phyloP scores from a whole-genome alignment of 108 stramenopile species.

The Discostella stelligeroides region DNA sequence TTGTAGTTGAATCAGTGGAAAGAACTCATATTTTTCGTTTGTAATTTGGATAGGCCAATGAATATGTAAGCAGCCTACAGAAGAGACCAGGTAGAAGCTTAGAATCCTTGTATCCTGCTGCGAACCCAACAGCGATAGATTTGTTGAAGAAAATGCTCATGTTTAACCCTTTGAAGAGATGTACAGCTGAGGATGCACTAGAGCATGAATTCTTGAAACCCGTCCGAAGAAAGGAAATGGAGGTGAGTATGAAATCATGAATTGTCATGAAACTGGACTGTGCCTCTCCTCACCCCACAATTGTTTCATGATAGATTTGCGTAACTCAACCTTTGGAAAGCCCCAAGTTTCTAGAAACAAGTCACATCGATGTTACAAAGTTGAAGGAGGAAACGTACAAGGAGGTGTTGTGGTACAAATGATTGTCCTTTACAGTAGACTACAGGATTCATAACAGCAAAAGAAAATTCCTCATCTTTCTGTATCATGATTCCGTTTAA shows the following conservation, averaged over 20 bases:
- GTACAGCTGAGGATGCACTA: slow-evolving; percentile 92
- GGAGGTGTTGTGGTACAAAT: slow-evolving; percentile 75
- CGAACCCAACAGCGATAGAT: slow-evolving; percentile 84
- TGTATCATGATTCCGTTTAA: too few species aligned
- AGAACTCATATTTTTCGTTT: background rate
- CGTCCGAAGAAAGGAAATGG: slow-evolving; percentile 67
- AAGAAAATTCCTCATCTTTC: too few species aligned
- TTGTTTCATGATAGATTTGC: slow-evolving; percentile 18
- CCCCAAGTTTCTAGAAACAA: slow-evolving; percentile 74
- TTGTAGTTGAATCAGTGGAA: background rate
- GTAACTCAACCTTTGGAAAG: slow-evolving; percentile 55
- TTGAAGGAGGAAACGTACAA: slow-evolving; percentile 78
- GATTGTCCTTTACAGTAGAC: too few species aligned
- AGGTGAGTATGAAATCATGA: too few species aligned
- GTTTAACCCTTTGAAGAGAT: slow-evolving; percentile 91
- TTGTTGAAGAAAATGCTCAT: slow-evolving; percentile 91
- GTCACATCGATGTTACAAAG: slow-evolving; percentile 62
- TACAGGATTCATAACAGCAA: too few species aligned
- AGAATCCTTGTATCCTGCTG: slow-evolving; percentile 72
- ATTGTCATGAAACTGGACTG: slow-evolving; percentile 18
- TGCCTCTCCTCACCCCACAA: background rate
- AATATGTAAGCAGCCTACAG: slow-evolving; percentile 78
- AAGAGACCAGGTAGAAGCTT: slow-evolving; percentile 59
- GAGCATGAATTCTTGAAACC: slow-evolving; percentile 87
- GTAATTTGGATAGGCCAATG: slow-evolving; percentile 46